Conservation (phyloP, 306 rosid genomes). For the Prunus salicina region DNA sequence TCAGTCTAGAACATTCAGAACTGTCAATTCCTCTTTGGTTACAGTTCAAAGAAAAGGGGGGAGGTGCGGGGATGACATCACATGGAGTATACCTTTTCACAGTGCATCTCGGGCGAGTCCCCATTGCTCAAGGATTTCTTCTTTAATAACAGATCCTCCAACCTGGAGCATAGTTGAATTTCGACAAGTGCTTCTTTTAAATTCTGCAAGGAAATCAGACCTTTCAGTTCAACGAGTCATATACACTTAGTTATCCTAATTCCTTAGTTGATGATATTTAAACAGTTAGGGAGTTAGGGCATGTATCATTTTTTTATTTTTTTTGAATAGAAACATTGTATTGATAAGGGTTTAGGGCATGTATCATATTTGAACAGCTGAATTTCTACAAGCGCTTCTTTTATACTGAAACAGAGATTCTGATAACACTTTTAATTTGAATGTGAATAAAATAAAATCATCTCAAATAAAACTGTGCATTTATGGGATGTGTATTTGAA, state of each 20-base stretch:
- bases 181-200: conserved; percentile 50
- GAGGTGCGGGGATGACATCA: conserved; percentile 6
- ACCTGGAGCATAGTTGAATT: conserved; percentile 50
- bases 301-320: too few relatives aligned
- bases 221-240: not conserved
- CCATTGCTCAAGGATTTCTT: conserved; percentile 61
- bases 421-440: not conserved
- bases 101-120: conserved; percentile 60
- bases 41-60: not conserved
- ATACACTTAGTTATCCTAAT: not conserved
- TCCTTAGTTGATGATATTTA: not conserved
- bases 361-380: too few relatives aligned
- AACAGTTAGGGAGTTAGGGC: too few relatives aligned
- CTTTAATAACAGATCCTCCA: conserved; percentile 70
- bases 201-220: conserved; percentile 49
- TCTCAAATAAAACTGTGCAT: not conserved
- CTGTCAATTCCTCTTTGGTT: not conserved
- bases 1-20: not conserved
- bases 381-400: too few relatives aligned
- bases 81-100: conserved; percentile 62
- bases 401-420: too few relatives aligned
- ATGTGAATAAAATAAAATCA: not conserved
- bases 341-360: too few relatives aligned
- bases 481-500: not conserved
- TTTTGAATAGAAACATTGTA: too few relatives aligned